Base-by-base conservation (phyloP, 129 eudicot species). In the Saposhnikovia divaricata region DNA sequence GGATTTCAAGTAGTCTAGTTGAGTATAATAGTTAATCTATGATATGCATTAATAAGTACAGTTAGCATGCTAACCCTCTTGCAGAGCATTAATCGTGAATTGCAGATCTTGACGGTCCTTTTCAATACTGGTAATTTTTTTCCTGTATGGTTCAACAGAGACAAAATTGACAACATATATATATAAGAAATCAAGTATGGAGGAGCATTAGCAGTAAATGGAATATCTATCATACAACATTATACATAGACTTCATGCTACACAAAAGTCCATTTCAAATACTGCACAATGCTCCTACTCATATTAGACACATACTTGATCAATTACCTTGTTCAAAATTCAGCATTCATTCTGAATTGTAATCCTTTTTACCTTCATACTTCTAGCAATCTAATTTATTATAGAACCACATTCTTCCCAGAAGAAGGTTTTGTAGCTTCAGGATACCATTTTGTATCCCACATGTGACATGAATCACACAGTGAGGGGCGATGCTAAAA, bases 61-160 rank as follows among this genome's bases (percentile, higher is more conserved):
- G 82, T n/a, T 43, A 43, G 69, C 82, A 74, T 6, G 79, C 79
- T 50, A 65, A 90, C 99, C 99, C 93, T 96, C 99, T 85, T 90
- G 93, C 84, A 96, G 79, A 85, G 98, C 98, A 77, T 88, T 87
- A 77, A 96, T 89, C 18, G 98, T 96, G 31, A 76, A 88, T 65
- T 83, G 95, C 78, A 92, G 85, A 87, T 96, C 99, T 84, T 86
- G 92, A 78, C 91, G 97, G 19, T 96, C 99, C 85, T 91, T 96
- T 79, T 92, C 99, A 68, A 90, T 82, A 85, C 88, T 89, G 13
- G 89, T 79, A 76, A 92, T 81, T 81, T 80, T 96, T 83, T 87
- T 96, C 88, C 99, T 96, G 93, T 81, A 83, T 75, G 21, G 70
- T 82, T 13, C 72, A 83, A 48, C 18, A 57, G 21, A 27, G 46